Percentiles rank a stretch among this genome's conserved stretches.
phyloP scores from a whole-genome alignment of 352 stramenopile species.

The Globisporangium polare region DNA sequence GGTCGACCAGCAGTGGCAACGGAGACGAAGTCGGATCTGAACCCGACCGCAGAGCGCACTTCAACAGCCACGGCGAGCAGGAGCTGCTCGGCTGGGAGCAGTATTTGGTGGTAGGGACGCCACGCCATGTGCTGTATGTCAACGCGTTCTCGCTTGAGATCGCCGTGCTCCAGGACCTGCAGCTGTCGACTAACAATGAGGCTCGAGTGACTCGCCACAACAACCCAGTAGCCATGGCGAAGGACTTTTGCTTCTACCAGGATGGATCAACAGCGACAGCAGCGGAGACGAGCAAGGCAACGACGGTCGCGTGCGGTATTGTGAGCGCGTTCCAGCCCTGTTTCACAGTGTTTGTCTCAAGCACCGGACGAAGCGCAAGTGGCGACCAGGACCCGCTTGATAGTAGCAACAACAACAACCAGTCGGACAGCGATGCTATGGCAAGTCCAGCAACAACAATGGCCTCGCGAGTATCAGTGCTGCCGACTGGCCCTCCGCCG shows the following conservation, averaged over 20 bases:
- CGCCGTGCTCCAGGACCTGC: slow-evolving; percentile 49
- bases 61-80: slow-evolving; percentile 48
- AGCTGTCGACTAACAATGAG: slow-evolving; percentile 12
- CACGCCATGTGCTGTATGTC: slow-evolving; percentile 44
- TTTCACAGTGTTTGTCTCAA: slow-evolving; percentile 35
- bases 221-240: slow-evolving; percentile 38
- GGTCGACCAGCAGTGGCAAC: neutral
- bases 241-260: slow-evolving; percentile 50
- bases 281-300: neutral
- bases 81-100: slow-evolving; percentile 50
- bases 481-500: slow-evolving; percentile 38
- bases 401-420: neutral
- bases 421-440: neutral
- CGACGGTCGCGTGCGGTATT: slow-evolving; percentile 36
- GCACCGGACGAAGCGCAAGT: neutral
- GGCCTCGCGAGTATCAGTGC: slow-evolving; percentile 36
- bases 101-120: slow-evolving; percentile 45
- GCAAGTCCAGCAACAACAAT: neutral
- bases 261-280: slow-evolving; percentile 3
- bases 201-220: neutral
- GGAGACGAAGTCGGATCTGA: neutral
- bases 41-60: slow-evolving; percentile 14
- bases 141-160: slow-evolving; percentile 75
- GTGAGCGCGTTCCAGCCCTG: slow-evolving; percentile 67
- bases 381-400: neutral